Base-by-base conservation (phyloP, 345 rosid genomes). In the Nephelium lappaceum region DNA sequence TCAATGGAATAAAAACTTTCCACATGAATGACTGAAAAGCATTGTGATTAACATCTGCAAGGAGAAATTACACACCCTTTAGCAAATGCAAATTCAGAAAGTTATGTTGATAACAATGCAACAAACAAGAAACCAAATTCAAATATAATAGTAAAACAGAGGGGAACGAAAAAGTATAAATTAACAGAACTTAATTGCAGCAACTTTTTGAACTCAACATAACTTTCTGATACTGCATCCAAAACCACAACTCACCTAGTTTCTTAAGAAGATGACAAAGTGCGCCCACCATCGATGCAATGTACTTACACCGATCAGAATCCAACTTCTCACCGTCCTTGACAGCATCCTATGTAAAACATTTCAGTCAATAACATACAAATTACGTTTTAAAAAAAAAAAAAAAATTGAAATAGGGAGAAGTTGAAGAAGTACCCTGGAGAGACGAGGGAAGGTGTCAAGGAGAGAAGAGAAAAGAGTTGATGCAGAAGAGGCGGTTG, bases 201-300 rank as follows among this genome's bases (percentile, higher is more conserved):
- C 21, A 68, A 45, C 11, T n/a, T 16, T 60, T 45, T 72, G 14
- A 62, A 16, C 67, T 15, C 41, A n/a, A n/a, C n/a, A n/a, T n/a
- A n/a, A n/a, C 47, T 6, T 19, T 24, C 47, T 7, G 18, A 23
- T 4, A 11, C 36, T 19, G 8, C 53, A 72, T 9, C 38, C 25
- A 60, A 58, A 47, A 64, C 45, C 55, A 73, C 7, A 72, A 81
- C 93, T 87, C 76, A 93, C 99, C 91, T 45, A 24, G 69, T 78
- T 77, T 88, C 76, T 91, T 88, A 7, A 91, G 86, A 75, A 95
- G 89, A 84, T 95, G 92, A 83, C 97, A 91, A 80, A 93, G 90
- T 77, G 95, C 93, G 45, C 83, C 76, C 66, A 92, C 88, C 89
- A 88, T 81, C 49, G 98, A 86, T 51, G 66, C 69, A 68, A 91